phyloP scores from a whole-genome alignment of 164 flowering plant species.

The Malania oleifera region DNA sequence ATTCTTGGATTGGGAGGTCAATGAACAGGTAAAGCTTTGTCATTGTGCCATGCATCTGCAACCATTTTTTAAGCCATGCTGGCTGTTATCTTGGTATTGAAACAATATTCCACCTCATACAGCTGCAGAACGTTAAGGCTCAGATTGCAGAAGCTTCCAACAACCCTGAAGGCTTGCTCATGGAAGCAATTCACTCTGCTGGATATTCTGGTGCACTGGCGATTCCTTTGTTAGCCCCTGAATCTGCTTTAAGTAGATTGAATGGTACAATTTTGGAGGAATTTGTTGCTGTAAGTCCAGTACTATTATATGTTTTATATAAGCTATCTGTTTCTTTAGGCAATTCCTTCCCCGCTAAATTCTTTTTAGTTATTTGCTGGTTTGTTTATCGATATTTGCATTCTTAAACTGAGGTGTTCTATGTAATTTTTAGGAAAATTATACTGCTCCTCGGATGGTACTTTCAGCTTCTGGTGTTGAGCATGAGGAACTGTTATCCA shows the following conservation, averaged over 20 bases:
- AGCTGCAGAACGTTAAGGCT: constrained; percentile 68
- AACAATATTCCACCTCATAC: constrained; percentile 16
- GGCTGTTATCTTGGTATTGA: constrained; percentile 3
- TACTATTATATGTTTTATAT: not conserved
- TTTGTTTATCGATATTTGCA: not conserved
- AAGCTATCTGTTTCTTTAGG: not conserved
- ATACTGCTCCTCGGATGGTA: constrained; percentile 84
- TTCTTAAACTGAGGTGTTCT: constrained; percentile 10
- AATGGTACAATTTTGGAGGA: constrained; percentile 60
- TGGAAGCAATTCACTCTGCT: constrained; percentile 88
- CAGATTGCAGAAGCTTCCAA: constrained; percentile 64
- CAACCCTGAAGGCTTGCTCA: constrained; percentile 74
- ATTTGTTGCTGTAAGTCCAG: constrained; percentile 66
- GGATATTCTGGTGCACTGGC: constrained; percentile 82
- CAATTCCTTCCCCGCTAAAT: not conserved
- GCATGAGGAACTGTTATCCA: constrained; percentile 63
- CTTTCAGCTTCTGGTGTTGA: constrained; percentile 94
- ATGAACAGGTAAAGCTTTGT: constrained; percentile 57
- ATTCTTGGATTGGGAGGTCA: constrained; percentile 91
- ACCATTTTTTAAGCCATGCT: not conserved
- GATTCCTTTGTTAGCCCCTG: constrained; percentile 75
- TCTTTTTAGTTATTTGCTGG: not conserved
- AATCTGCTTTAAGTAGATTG: constrained; percentile 53
- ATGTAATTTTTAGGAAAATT: constrained; percentile 54
- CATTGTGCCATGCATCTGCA: constrained; percentile 1